A percentile compares a stretch with the other conserved stretches of the same genome.
These are phyloP conservation scores for Vanrija sp. DNA, from an alignment of 1,284 basidiomycete species.

Conservation along the genomic window DNA sequence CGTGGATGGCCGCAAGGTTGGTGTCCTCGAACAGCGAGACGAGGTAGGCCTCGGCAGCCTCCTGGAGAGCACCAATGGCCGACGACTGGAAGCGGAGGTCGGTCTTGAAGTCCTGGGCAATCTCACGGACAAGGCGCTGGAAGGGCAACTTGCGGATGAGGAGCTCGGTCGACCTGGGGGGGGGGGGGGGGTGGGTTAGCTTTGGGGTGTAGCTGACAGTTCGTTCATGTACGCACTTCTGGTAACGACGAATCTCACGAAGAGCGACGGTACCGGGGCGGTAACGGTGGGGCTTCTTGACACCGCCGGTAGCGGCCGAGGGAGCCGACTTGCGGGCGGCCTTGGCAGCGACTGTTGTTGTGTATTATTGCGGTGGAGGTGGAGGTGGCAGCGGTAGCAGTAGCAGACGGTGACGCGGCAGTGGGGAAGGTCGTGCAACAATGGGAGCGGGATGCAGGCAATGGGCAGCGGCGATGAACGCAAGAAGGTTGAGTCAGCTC, in stretches of 20 bases:
- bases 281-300: slow-evolving; percentile 72
- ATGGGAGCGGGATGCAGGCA: too few relatives aligned
- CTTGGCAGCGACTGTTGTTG: not conserved
- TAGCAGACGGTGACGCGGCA: too few relatives aligned
- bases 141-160: slow-evolving; percentile 58
- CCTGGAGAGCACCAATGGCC: slow-evolving; percentile 83
- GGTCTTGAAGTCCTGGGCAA: slow-evolving; percentile 65
- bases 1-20: slow-evolving; percentile 88
- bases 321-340: not conserved
- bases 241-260: slow-evolving; percentile 58
- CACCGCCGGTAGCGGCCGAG: not conserved
- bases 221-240: slow-evolving; percentile 45
- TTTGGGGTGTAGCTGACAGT: not conserved
- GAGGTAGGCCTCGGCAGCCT: slow-evolving; percentile 87
- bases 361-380: not conserved
- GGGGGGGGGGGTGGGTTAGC: slow-evolving; percentile 17
- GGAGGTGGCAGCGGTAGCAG: too few relatives aligned
- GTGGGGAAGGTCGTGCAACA: too few relatives aligned
- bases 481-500: too few relatives aligned
- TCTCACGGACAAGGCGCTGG: slow-evolving; percentile 63
- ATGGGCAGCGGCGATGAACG: too few relatives aligned
- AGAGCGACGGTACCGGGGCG: slow-evolving; percentile 78
- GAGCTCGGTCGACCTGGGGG: slow-evolving; percentile 55
- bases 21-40: slow-evolving; percentile 71
- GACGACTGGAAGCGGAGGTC: slow-evolving; percentile 92